Percentiles rank a stretch among this genome's conserved stretches.
Conservation (phyloP, 805 yeast genomes). For the Candida piceae region DNA sequence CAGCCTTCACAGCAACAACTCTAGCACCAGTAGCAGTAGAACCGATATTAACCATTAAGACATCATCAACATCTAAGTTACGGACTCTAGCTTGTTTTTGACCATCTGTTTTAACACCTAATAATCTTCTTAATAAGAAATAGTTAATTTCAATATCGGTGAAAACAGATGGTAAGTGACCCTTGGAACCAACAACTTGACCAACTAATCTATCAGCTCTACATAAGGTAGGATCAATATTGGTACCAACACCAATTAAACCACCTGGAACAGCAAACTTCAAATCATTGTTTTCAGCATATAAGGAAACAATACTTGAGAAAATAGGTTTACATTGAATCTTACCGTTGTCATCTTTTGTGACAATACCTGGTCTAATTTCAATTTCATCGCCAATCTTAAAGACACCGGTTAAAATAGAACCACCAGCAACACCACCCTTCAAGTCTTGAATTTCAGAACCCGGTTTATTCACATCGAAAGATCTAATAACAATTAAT, state of each 20-base stretch:
- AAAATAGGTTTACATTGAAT: constrained; percentile 94
- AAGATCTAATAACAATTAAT: constrained; percentile 94
- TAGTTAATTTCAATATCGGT: constrained; percentile 97
- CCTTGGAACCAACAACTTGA: constrained; percentile 97
- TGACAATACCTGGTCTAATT: constrained; percentile 98
- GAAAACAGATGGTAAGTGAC: constrained; percentile 91
- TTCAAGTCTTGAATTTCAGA: constrained; percentile 93
- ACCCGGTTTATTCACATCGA: constrained; percentile 99
- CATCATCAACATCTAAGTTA: constrained; percentile 90
- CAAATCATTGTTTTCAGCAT: constrained; percentile 96
- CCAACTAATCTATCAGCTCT: constrained; percentile 99
- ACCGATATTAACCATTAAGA: constrained; percentile 98
- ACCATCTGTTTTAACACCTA: constrained; percentile 98
- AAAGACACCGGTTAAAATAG: constrained; percentile 94
- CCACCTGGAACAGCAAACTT: constrained; percentile 99
- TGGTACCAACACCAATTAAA: constrained; percentile 98
- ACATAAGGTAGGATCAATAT: constrained; percentile 97
- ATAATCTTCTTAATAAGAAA: constrained; percentile 90
- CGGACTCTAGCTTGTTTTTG: constrained; percentile 96
- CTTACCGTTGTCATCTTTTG: constrained; percentile 82
- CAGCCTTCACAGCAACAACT: constrained; percentile 96
- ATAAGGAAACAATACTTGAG: constrained; percentile 87
- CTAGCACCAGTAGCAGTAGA: constrained; percentile 99
- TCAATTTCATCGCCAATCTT: constrained; percentile 97
- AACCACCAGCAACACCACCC: constrained; percentile 99